Conservation (phyloP, 2,329 filamentous ascomycete species). For the Colletotrichum agaves region DNA sequence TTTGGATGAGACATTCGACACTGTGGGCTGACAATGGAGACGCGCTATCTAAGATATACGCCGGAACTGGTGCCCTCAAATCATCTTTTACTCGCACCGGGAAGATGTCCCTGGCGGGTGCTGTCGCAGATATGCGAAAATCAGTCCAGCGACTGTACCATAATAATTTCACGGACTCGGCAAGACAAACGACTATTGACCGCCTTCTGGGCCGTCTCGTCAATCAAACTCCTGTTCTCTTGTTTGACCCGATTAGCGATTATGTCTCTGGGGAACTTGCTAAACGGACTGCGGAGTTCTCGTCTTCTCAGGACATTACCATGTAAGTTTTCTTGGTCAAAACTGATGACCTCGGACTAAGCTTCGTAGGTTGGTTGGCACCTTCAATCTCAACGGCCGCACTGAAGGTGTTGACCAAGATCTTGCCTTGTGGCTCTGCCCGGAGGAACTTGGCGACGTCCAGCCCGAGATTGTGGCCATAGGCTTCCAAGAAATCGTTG, state of each 20-base stretch:
- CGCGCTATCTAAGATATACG: constrained; percentile 92
- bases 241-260: constrained; percentile 96
- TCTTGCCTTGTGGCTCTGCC: constrained; percentile 86
- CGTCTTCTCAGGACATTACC: constrained; percentile 76
- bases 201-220: constrained; percentile 87
- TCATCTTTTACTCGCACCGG: constrained; percentile 93
- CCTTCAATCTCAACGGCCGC: constrained; percentile 94
- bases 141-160: constrained; percentile 94
- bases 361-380: constrained; percentile 71
- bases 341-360: constrained; percentile 39
- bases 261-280: constrained; percentile 82
- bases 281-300: constrained; percentile 77
- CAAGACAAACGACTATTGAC: constrained; percentile 93
- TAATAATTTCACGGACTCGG: constrained; percentile 97
- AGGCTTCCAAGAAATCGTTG: constrained; percentile 98
- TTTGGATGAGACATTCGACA: constrained; percentile 91
- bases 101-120: constrained; percentile 94
- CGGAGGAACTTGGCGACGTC: constrained; percentile 64
- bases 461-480: constrained; percentile 89
- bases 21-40: constrained; percentile 99
- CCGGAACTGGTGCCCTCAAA: constrained; percentile 94
- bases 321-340: constrained; percentile 65
- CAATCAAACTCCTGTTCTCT: constrained; percentile 82
- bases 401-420: constrained; percentile 82
- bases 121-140: constrained; percentile 94